Percentiles rank a stretch among this genome's conserved stretches.
These are phyloP conservation scores for Chaetomium sp. DNA, from an alignment of 2,329 filamentous ascomycete genomes.

Conservation along the genomic window DNA sequence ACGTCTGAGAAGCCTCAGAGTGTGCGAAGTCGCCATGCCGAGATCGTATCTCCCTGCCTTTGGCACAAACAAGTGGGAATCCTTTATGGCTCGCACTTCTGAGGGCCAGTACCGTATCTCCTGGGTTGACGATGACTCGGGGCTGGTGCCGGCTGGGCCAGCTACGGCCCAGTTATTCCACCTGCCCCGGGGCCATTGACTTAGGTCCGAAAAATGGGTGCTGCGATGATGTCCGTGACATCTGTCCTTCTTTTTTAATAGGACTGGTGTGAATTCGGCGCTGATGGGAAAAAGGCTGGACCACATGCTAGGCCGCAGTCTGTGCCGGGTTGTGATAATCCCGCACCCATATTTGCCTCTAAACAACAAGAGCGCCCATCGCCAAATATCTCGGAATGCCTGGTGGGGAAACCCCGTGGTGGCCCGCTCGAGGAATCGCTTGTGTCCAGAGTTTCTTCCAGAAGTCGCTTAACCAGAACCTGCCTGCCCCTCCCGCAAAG, in stretches of 20 bases:
- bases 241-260: no score
- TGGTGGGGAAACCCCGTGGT: conserved; percentile 9
- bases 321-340: not conserved
- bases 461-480: conserved; percentile 25
- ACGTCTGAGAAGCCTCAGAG: conserved; percentile 22
- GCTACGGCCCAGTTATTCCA: not conserved
- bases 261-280: no score
- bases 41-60: conserved; percentile 14
- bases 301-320: not conserved
- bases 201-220: not conserved
- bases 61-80: conserved; percentile 1
- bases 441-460: conserved; percentile 23
- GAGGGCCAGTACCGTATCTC: conserved; percentile 14
- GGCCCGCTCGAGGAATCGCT: conserved; percentile 17
- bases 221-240: not conserved
- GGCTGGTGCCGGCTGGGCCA: not conserved
- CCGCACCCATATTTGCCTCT: not conserved
- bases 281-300: not conserved
- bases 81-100: not conserved
- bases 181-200: not conserved
- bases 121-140: conserved; percentile 17
- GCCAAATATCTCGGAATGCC: conserved; percentile 11
- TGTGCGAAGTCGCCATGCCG: conserved; percentile 23
- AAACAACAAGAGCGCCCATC: not conserved
- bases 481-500: conserved; percentile 29